Percentiles rank a stretch among this genome's conserved stretches.
Conservation (phyloP, 1,139 yeast genomes). For the Debaryomyces sp. region DNA sequence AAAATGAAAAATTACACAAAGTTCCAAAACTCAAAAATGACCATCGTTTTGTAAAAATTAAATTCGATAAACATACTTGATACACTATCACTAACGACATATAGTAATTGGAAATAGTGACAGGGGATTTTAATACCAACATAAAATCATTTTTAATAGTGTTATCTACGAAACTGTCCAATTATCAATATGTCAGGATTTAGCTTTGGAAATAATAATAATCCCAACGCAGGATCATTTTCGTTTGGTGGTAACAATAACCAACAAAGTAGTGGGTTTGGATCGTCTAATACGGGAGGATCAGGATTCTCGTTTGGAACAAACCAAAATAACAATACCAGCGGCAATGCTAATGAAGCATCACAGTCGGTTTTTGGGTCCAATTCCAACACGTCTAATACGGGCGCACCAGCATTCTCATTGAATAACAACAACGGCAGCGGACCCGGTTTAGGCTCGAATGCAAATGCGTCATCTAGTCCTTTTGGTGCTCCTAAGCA, state of each 20-base stretch:
- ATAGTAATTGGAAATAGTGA: conserved; percentile 3
- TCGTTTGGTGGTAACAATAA: conserved; percentile 8
- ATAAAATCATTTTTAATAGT: background rate
- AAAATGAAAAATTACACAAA: conserved; percentile 4
- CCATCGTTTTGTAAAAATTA: conserved; percentile 4
- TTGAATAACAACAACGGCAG: background rate
- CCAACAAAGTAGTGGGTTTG: conserved; percentile 9
- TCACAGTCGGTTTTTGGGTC: conserved; percentile 20
- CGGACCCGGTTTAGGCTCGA: conserved; percentile 21
- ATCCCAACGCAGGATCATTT: conserved; percentile 3
- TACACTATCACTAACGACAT: background rate
- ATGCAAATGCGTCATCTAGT: conserved; percentile 13
- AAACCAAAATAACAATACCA: conserved; percentile 7
- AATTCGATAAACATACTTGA: conserved; percentile 1
- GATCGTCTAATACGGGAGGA: conserved; percentile 5
- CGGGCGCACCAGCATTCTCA: conserved; percentile 1
- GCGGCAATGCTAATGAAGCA: conserved; percentile 14
- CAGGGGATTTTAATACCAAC: background rate
- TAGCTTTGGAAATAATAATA: conserved; percentile 10
- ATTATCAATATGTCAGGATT: conserved; percentile 8
- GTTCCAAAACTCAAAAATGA: background rate
- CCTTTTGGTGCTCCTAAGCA: conserved; percentile 12
- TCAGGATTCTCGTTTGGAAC: conserved; percentile 1
- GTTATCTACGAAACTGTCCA: background rate
- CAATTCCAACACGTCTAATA: conserved; percentile 1